Evolutionary conservation across 495 filamentous ascomycete species (phyloP).

Genomic region (Penicillium salamii): DNA sequence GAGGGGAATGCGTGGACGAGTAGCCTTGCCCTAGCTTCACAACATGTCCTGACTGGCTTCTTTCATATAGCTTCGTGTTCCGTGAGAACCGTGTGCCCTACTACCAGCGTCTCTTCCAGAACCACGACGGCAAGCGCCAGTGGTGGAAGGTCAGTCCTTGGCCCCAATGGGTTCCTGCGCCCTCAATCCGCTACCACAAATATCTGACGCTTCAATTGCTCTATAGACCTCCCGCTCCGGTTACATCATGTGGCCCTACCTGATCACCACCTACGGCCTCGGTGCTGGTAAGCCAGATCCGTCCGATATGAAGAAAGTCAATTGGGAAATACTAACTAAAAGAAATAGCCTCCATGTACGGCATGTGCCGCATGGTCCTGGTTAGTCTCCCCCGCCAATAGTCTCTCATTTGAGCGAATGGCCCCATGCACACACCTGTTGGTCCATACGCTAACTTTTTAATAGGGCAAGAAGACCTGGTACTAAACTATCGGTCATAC

Average conservation of each 20-base stretch:
- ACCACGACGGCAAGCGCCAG: constrained; percentile 73
- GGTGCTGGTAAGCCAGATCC: constrained; percentile 41
- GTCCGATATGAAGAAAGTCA: constrained; percentile 31
- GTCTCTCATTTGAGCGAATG: not conserved
- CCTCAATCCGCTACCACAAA: constrained; percentile 3
- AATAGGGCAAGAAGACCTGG: constrained; percentile 82
- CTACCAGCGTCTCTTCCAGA: constrained; percentile 81
- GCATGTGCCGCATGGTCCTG: constrained; percentile 56
- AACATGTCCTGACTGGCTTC: constrained; percentile 9
- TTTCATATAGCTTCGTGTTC: constrained; percentile 59
- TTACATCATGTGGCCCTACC: constrained; percentile 71
- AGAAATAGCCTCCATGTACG: constrained; percentile 47
- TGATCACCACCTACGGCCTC: constrained; percentile 62
- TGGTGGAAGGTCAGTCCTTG: constrained; percentile 79
- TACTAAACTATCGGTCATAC: constrained; percentile 58
- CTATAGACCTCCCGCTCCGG: constrained; percentile 60
- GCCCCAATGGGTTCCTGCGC: not conserved
- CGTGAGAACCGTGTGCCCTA: constrained; percentile 82
- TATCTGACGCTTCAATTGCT: constrained; percentile 10
- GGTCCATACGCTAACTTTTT: constrained; percentile 25
- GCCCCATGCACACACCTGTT: not conserved
- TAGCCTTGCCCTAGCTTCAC: not conserved
- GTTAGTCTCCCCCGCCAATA: constrained; percentile 34
- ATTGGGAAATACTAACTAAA: constrained; percentile 18
- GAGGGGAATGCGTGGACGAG: not conserved